Evolutionary conservation across 1,139 yeast genomes (phyloP).

Genomic region (Blastobotrys petasosporus): DNA sequence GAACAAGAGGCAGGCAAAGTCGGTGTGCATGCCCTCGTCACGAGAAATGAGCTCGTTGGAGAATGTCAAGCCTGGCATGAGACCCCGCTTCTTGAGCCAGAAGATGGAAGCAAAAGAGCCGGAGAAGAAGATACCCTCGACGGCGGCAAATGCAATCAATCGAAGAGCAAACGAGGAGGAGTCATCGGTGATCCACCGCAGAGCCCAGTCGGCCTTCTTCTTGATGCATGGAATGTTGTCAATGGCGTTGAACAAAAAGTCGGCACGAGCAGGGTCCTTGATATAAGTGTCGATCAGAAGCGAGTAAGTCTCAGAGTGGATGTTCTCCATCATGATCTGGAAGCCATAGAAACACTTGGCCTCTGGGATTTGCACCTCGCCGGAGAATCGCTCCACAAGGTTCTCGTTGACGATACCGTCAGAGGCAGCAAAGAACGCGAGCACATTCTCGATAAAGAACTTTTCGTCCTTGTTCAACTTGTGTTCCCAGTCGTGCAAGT

Average conservation of each 20-base stretch:
- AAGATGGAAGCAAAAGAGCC: conserved; percentile 97
- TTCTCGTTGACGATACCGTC: conserved; percentile 98
- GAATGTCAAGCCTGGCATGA: conserved; percentile 97
- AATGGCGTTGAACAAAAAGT: conserved; percentile 84
- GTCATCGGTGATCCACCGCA: conserved; percentile 87
- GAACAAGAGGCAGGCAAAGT: conserved; percentile 91
- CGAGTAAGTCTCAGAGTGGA: conserved; percentile 96
- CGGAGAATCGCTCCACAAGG: conserved; percentile 92
- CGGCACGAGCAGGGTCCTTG: conserved; percentile 89
- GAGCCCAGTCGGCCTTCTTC: conserved; percentile 97
- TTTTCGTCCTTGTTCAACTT: conserved; percentile 82
- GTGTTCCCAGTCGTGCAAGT: conserved; percentile 83
- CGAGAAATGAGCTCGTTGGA: conserved; percentile 95
- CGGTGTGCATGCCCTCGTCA: conserved; percentile 98
- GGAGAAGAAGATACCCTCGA: conserved; percentile 96
- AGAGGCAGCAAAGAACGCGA: conserved; percentile 98
- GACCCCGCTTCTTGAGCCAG: conserved; percentile 96
- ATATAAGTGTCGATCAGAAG: conserved; percentile 89
- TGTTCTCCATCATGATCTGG: conserved; percentile 99
- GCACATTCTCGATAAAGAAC: conserved; percentile 79
- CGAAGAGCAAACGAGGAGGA: conserved; percentile 91
- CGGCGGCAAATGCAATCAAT: conserved; percentile 97
- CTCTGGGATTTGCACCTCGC: conserved; percentile 95
- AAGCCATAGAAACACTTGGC: conserved; percentile 98
- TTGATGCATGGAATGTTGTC: conserved; percentile 90